Percentiles rank a stretch among this genome's conserved stretches.
These are phyloP conservation scores for Xylariales sp. DNA, from an alignment of 2,329 filamentous ascomycete species.

Conservation along the genomic window DNA sequence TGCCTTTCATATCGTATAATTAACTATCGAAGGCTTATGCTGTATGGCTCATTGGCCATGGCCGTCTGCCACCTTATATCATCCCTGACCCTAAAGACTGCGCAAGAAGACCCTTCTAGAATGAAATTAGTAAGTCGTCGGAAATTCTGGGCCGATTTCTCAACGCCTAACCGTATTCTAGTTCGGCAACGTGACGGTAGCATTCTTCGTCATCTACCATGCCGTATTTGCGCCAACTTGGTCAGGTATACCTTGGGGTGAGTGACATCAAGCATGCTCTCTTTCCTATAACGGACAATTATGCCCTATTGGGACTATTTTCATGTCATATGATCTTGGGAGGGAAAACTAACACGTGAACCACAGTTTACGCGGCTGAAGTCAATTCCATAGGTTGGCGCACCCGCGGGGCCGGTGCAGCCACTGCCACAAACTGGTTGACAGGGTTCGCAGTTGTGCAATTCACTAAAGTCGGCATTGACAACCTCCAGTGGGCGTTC, in stretches of 20 bases:
- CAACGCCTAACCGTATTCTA: slow-evolving; percentile 34
- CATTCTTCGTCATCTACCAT: slow-evolving; percentile 59
- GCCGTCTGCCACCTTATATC: slow-evolving; percentile 54
- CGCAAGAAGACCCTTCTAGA: slow-evolving; percentile 48
- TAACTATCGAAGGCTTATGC: slow-evolving; percentile 47
- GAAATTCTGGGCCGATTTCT: background rate
- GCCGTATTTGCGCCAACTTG: slow-evolving; percentile 56
- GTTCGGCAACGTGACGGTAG: slow-evolving; percentile 54
- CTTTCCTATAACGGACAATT: background rate
- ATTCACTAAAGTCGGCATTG: slow-evolving; percentile 57
- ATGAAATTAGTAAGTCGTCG: slow-evolving; percentile 44
- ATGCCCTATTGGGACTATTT: background rate
- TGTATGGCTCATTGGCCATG: slow-evolving; percentile 53
- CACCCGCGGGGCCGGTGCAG: slow-evolving; percentile 56
- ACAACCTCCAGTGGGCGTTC: slow-evolving; percentile 56
- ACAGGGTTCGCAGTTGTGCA: slow-evolving; percentile 57
- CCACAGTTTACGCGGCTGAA: slow-evolving; percentile 55
- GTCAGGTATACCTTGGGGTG: slow-evolving; percentile 53
- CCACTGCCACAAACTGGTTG: slow-evolving; percentile 59
- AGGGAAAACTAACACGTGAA: background rate
- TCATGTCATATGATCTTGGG: background rate
- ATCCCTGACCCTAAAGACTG: slow-evolving; percentile 50
- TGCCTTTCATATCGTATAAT: background rate
- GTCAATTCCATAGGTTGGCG: slow-evolving; percentile 57
- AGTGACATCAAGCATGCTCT: background rate